Base-by-base conservation (phyloP, 1,284 basidiomycete species). In the Sphaerobolus stellatus region DNA sequence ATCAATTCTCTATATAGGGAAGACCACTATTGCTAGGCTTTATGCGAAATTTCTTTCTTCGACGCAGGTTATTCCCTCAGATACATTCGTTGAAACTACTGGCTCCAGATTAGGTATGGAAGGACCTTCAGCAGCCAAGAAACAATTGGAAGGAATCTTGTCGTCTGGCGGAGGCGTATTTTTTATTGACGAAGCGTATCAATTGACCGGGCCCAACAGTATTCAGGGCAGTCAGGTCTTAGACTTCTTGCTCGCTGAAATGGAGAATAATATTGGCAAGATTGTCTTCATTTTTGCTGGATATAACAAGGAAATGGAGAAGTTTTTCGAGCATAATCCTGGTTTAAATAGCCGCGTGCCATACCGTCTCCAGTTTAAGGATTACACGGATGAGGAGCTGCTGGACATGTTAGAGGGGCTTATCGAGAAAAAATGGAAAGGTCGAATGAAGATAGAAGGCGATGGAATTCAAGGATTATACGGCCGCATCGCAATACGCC, bases 321-420 rank as follows among this genome's bases (percentile, higher is more conserved):
- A 75, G 54, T 88, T 88, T 68, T 87, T 88, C 58, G 82, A 86
- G 56, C 84, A 86, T 61, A 88, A 88, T 57, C 84, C 86, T 4
- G 84, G 84, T 3, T 57, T 88, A 5, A 65, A 68, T 1, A 87
- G 84, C 65, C 81, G 85, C 4, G 81, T 88, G 2, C 84, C 84
- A 0, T 75, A 82, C 59, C 68, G 68, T 18, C 70, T 88, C 44
- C 70, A 77, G n/a, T 88, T 87, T 59, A 68, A 69, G 9, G 84
- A 87, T 61, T 88, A 88, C 62, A 72, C 65, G 1, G 81, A 86
- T 44, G 61, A 67, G 3, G 80, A 86, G 56, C 66, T 86, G 1
- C 62, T 78, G 50, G 59, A 66, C 3, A 86, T 86, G 77, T 63
- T 86, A 33, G 74, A 77, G 46, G 72, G 72, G 28, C 62, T 75